Base-by-base conservation (phyloP, 495 filamentous ascomycete species). In the Jackrogersella minutella region DNA sequence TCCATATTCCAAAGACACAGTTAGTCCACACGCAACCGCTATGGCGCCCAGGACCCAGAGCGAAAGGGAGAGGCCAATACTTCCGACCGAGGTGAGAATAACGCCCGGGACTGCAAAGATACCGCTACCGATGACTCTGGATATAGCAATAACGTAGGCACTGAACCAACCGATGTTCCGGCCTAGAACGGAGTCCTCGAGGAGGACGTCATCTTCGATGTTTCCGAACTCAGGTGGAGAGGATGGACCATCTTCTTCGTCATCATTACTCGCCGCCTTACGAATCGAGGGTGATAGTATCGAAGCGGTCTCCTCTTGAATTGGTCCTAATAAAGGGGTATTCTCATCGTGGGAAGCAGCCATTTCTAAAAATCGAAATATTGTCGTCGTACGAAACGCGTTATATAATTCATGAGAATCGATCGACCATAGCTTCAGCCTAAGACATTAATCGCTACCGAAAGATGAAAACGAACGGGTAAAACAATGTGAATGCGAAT, bases 31-130 rank as follows among this genome's bases (percentile, higher is more conserved):
- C 19, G 80, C 84, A 2, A 86, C 80, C 5, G 91, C 77, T 7
- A 87, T 54, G 0, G 87, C 85, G 3, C 89, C 89, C 0, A 84
- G 77, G 2, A 89, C 55, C 90, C 89, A 93, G 17, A 92, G 64
- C 16, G 84, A 62, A 2, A 92, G 66, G 0, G 86, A 83, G 14
- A 91, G 74, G 1, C 90, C 90, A 4, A 90, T 77, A 63, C 89
- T 92, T 0, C 90, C 90, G 9, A 86, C 82, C 0, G 86, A 86
- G 22, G 82, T 80, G n/a, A 87, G 77, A 56, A 93, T 90, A 9
- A 84, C 80, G 9, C 89, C 88, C 0, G 89, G 90, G 0, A 88
- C 91, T 2, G 89, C 88, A 70, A 92, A 93, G 61, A 93, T 90
- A 28, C 90, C 90, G 67, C 83, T 86, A 0, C 91, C 91, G 54